phyloP scores from a whole-genome alignment of 2,329 filamentous ascomycete genomes.

The Apiospora rasikravindrae region DNA sequence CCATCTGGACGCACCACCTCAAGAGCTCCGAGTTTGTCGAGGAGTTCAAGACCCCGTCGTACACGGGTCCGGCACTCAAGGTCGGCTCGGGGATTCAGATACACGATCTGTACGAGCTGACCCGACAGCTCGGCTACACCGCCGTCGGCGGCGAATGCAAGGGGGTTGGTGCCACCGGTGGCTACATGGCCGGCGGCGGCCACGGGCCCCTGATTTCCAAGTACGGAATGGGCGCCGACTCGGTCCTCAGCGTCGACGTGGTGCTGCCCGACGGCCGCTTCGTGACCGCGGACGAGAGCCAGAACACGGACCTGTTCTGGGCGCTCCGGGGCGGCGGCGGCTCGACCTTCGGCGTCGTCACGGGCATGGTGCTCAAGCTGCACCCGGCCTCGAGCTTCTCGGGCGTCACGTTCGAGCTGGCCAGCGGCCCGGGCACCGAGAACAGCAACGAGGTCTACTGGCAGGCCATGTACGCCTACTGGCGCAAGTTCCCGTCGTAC shows the following conservation, averaged over 20 bases:
- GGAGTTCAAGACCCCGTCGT: constrained; percentile 31
- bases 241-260: constrained; percentile 46
- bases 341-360: constrained; percentile 47
- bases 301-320: constrained; percentile 52
- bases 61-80: constrained; percentile 54
- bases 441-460: constrained; percentile 36
- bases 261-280: constrained; percentile 49
- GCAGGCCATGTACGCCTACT: constrained; percentile 31
- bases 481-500: constrained; percentile 11
- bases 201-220: constrained; percentile 54
- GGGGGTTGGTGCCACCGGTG: constrained; percentile 51
- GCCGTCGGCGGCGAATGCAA: constrained; percentile 56
- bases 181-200: constrained; percentile 52
- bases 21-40: constrained; percentile 35
- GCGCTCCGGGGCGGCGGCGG: constrained; percentile 49
- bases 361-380: constrained; percentile 40
- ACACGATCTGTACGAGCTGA: constrained; percentile 56
- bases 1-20: constrained; percentile 42
- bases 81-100: constrained; percentile 59
- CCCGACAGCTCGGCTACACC: constrained; percentile 47
- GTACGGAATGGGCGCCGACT: constrained; percentile 52
- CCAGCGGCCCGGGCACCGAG: constrained; percentile 26
- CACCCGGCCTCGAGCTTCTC: constrained; percentile 38
- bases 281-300: constrained; percentile 43
- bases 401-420: constrained; percentile 34